Base-by-base conservation (phyloP, 257 asterid species). In the Penstemon eatonii region DNA sequence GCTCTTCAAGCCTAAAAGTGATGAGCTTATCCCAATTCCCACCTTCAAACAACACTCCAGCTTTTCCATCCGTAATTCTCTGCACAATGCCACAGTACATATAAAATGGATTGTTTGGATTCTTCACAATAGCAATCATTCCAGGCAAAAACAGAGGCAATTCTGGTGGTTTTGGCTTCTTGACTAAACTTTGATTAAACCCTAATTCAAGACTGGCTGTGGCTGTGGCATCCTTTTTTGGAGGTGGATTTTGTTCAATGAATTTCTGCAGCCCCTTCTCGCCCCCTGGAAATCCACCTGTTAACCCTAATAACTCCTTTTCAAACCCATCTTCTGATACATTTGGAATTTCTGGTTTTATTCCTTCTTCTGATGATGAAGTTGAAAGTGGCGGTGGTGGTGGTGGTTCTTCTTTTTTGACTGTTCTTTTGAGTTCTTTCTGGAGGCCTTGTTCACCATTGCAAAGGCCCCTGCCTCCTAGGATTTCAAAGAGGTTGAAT, bases 261-360 rank as follows among this genome's bases (percentile, higher is more conserved):
- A 90, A 90, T 39, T 76, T 90, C 66, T 25, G 3, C 11, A 90
- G 86, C 51, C 98, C 98, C 66, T 65, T 88, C 66, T 92, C 96
- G 4, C 97, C 95, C 0, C 97, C 96, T 0, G 98, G 98, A 61
- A 90, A 92, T 43, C 98, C 97, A 4, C 98, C 97, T 0, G 97
- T 88, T 11, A 92, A 67, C 8, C 98, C 96, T 60, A 82, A 50
- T 47, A 90, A 37, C 80, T 92, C 98, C 87, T 90, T 92, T 12
- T 73, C 98, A 44, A 90, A 90, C 6, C 82, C 95, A 38, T 82
- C 88, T 57, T 78, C 95, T 2, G 88, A 69, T 18, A 56, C 49
- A 50, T 68, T 60, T 5, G 71, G 41, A 64, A 37, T n/a, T 36
- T 59, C n/a, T 18, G 80, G 9, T 8, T 49, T 50, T 1, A 25